Percentiles rank a stretch among this genome's conserved stretches.
Evolutionary conservation across 345 rosid genomes (phyloP).

Genomic region (Conringia planisiliqua): DNA sequence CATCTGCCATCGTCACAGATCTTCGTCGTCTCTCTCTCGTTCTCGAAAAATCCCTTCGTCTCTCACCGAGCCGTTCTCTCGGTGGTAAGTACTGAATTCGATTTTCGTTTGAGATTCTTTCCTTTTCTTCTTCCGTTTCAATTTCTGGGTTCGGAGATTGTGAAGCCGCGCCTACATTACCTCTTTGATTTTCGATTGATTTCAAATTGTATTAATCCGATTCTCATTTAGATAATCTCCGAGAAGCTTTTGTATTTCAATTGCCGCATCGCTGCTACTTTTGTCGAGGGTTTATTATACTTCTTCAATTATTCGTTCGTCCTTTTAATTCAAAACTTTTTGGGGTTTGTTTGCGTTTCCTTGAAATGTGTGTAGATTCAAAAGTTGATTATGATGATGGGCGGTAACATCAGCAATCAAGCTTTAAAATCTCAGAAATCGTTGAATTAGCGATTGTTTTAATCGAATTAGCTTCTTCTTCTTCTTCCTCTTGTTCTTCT

Average conservation of each 20-base stretch:
- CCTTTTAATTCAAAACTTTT: background rate
- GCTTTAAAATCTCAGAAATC: background rate
- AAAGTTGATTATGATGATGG: slow-evolving; percentile 14
- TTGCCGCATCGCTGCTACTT: background rate
- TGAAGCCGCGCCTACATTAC: slow-evolving; percentile 16
- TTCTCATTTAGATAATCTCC: background rate
- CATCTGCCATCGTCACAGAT: slow-evolving; percentile 12
- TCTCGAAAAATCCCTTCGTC: slow-evolving; percentile 14
- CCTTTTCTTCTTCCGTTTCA: background rate
- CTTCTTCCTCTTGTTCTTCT: background rate
- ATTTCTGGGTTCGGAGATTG: background rate
- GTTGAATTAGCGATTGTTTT: background rate
- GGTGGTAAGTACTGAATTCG: slow-evolving; percentile 15
- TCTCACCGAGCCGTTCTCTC: slow-evolving; percentile 28
- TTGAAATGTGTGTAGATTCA: slow-evolving; percentile 15
- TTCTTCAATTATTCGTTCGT: background rate
- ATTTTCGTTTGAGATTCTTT: background rate
- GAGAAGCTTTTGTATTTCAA: background rate
- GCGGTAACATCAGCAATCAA: background rate
- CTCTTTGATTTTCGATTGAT: background rate
- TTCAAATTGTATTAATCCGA: background rate
- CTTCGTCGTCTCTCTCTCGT: slow-evolving; percentile 18
- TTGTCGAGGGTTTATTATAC: slow-evolving; percentile 15
- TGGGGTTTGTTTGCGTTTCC: background rate
- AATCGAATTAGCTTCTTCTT: slow-evolving; percentile 3